Conservation (phyloP, 1,284 basidiomycete species). For the Melampsora occidentalis region DNA sequence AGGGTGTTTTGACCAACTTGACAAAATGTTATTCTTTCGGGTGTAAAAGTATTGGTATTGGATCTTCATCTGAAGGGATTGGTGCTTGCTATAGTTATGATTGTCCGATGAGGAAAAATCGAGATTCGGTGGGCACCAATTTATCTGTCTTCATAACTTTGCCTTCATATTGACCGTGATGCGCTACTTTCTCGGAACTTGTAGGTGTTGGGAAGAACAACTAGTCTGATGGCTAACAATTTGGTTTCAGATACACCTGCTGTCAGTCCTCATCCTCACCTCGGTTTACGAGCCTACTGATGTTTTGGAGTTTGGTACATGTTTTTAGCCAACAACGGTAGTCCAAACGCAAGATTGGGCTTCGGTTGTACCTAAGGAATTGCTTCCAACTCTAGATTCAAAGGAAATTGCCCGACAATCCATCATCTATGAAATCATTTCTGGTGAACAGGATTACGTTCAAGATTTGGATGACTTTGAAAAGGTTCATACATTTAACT, state of each 20-base stretch:
- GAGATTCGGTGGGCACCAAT: not conserved
- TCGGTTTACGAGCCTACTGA: not conserved
- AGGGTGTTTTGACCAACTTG: conserved; percentile 24
- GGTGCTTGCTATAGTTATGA: conserved; percentile 27
- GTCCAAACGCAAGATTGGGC: conserved; percentile 76
- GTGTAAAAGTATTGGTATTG: conserved; percentile 62
- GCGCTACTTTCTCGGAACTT: too few relatives aligned
- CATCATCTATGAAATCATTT: conserved; percentile 85
- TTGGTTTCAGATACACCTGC: conserved; percentile 5
- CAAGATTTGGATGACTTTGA: conserved; percentile 84
- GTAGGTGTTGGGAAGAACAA: not conserved
- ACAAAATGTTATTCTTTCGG: conserved; percentile 62
- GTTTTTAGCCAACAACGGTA: conserved; percentile 66
- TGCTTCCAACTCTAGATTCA: conserved; percentile 68
- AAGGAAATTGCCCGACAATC: conserved; percentile 81
- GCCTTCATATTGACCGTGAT: not conserved
- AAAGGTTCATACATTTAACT: conserved; percentile 8
- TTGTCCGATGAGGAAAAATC: conserved; percentile 14
- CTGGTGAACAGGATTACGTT: conserved; percentile 84
- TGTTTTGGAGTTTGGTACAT: not conserved
- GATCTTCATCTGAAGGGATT: not conserved
- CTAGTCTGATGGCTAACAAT: not conserved
- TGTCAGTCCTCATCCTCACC: conserved; percentile 6
- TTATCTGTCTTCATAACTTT: not conserved
- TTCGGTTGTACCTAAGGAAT: conserved; percentile 65